Evolutionary conservation across 768 basidiomycete genomes (phyloP).

Genomic region (Pleurotus sapidus): DNA sequence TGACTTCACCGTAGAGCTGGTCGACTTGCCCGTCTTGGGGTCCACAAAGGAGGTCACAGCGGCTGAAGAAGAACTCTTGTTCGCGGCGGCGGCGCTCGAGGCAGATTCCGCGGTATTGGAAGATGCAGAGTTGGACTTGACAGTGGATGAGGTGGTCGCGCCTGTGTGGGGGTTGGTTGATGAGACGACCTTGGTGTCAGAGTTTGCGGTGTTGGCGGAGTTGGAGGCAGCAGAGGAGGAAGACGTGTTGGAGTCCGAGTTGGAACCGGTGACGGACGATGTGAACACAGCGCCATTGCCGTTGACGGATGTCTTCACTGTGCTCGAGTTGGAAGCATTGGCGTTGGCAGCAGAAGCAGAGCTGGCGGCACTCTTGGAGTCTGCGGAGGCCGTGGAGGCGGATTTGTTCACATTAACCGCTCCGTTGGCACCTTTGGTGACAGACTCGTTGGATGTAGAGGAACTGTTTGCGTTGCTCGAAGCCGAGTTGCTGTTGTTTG

Average conservation of each 20-base stretch:
- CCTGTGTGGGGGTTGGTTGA: slow-evolving; percentile 3
- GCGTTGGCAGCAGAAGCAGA: background rate
- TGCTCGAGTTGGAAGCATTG: slow-evolving; percentile 5
- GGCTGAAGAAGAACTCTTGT: background rate
- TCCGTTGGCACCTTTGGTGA: background rate
- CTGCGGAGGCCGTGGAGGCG: background rate
- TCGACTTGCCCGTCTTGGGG: background rate
- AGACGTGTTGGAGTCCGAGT: slow-evolving; percentile 1
- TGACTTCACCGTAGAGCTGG: background rate
- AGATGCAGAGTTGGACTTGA: slow-evolving; percentile 1
- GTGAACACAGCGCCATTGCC: background rate
- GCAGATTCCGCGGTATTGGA: background rate
- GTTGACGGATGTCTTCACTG: slow-evolving; percentile 3
- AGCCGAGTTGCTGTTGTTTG: background rate
- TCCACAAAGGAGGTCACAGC: background rate
- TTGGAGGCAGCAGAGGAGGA: background rate
- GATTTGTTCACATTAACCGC: slow-evolving; percentile 1
- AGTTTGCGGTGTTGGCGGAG: background rate
- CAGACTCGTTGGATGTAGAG: background rate
- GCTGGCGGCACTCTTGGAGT: background rate
- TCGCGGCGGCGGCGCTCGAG: background rate
- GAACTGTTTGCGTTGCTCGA: background rate
- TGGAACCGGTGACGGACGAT: background rate
- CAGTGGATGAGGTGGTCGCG: background rate
- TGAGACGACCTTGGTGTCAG: background rate